These are phyloP conservation scores for Penicillium sp. DNA, from an alignment of 2,329 filamentous ascomycete species.

Conservation along the genomic window DNA sequence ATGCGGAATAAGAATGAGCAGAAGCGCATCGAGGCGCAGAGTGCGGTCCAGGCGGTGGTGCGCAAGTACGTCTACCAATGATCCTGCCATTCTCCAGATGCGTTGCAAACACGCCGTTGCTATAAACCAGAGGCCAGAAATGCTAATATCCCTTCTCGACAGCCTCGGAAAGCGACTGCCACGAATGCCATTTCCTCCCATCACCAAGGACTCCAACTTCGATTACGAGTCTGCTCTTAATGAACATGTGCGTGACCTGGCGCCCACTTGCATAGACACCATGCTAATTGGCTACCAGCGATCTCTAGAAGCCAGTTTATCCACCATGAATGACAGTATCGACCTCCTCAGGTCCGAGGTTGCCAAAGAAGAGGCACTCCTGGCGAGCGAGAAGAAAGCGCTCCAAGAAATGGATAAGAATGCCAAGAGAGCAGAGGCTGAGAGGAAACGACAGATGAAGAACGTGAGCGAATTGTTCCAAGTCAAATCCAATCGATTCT, in stretches of 20 bases:
- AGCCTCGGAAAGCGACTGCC: conserved; percentile 48
- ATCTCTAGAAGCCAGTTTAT: conserved; percentile 43
- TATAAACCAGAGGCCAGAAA: neutral
- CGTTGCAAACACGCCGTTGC: neutral
- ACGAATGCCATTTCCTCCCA: conserved; percentile 51
- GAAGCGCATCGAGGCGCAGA: conserved; percentile 48
- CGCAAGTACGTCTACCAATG: conserved; percentile 40
- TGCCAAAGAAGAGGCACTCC: conserved; percentile 46
- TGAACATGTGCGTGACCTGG: conserved; percentile 42
- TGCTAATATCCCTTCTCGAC: neutral
- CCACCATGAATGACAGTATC: conserved; percentile 44
- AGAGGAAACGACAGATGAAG: conserved; percentile 46
- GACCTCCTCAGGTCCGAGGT: conserved; percentile 48
- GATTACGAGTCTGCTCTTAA: conserved; percentile 49
- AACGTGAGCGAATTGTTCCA: conserved; percentile 35
- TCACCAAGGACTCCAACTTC: conserved; percentile 47
- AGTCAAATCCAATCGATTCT: neutral
- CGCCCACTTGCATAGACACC: neutral
- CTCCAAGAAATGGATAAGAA: conserved; percentile 50
- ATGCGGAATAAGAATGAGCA: conserved; percentile 46
- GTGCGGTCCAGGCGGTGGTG: conserved; percentile 45
- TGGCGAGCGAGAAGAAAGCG: conserved; percentile 45
- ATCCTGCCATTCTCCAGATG: neutral
- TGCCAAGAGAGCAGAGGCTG: conserved; percentile 43
- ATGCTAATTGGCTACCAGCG: conserved; percentile 33